A percentile compares a stretch with the other conserved stretches of the same genome.
phyloP scores from a whole-genome alignment of 148 eudicot genomes.

The Rhododendron henanense region DNA sequence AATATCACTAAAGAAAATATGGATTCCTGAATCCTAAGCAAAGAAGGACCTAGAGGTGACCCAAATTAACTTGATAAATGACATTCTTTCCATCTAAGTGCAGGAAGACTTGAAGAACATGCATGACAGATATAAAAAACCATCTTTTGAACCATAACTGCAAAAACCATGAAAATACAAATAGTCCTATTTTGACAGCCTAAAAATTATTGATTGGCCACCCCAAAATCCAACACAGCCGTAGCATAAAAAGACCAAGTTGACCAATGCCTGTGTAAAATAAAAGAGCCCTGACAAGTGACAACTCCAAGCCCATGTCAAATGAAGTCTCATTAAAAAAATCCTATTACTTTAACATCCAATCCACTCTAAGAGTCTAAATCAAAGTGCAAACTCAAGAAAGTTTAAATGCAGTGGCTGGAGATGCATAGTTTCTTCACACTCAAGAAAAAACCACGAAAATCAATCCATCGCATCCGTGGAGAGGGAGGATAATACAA shows the following conservation, averaged over 20 bases:
- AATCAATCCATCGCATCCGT: background rate
- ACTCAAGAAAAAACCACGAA: background rate
- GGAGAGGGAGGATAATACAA: background rate
- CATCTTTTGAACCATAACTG: background rate
- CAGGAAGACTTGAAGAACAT: background rate
- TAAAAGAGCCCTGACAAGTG: background rate
- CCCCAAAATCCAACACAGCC: background rate
- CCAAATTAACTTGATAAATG: background rate
- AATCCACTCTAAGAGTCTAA: background rate
- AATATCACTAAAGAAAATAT: background rate
- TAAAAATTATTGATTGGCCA: background rate
- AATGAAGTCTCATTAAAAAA: background rate
- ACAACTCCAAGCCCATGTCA: background rate
- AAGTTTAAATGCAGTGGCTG: background rate
- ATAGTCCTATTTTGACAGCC: background rate
- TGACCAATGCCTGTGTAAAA: background rate
- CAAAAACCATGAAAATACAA: background rate
- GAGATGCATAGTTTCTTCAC: background rate
- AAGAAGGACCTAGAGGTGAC: background rate
- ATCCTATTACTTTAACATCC: background rate
- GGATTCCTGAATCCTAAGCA: background rate
- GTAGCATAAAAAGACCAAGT: background rate
- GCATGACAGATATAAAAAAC: background rate
- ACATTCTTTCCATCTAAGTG: background rate
- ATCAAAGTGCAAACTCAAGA: background rate